Evolutionary conservation across 768 basidiomycete genomes (phyloP).

Genomic region (Psilocybe cyanescens): DNA sequence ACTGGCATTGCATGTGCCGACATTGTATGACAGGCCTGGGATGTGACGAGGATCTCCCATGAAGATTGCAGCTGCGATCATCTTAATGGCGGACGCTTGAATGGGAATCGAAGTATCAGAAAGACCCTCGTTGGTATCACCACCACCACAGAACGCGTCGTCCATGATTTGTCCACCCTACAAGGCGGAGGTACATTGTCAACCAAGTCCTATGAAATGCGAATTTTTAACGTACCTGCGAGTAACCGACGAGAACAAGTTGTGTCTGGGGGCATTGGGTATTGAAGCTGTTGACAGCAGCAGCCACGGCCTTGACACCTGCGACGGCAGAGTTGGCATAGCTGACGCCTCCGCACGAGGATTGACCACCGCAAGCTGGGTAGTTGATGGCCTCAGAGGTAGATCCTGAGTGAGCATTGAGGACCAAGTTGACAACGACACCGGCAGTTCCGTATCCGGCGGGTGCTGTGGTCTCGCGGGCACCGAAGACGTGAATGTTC

Average conservation of each 20-base stretch:
- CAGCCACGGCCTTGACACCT: slow-evolving; percentile 33
- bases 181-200: not conserved
- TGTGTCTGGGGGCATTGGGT: slow-evolving; percentile 31
- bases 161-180: slow-evolving; percentile 39
- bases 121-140: slow-evolving; percentile 34
- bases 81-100: slow-evolving; percentile 28
- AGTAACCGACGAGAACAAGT: slow-evolving; percentile 37
- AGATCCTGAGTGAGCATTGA: slow-evolving; percentile 30
- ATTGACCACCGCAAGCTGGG: slow-evolving; percentile 39
- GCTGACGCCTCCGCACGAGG: slow-evolving; percentile 33
- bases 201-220: not conserved
- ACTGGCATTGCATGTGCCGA: slow-evolving; percentile 33
- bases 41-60: slow-evolving; percentile 38
- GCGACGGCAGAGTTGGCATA: slow-evolving; percentile 34
- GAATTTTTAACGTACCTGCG: slow-evolving; percentile 24
- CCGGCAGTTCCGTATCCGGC: slow-evolving; percentile 35
- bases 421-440: slow-evolving; percentile 30
- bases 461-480: slow-evolving; percentile 35
- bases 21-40: slow-evolving; percentile 34
- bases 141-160: slow-evolving; percentile 37
- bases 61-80: slow-evolving; percentile 37
- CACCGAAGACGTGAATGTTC: slow-evolving; percentile 36
- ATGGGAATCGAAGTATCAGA: slow-evolving; percentile 33
- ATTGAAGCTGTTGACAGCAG: slow-evolving; percentile 36
- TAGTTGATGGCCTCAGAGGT: slow-evolving; percentile 37